phyloP scores from a whole-genome alignment of 2,329 filamentous ascomycete genomes.

The Rhynchosporium secalis region DNA sequence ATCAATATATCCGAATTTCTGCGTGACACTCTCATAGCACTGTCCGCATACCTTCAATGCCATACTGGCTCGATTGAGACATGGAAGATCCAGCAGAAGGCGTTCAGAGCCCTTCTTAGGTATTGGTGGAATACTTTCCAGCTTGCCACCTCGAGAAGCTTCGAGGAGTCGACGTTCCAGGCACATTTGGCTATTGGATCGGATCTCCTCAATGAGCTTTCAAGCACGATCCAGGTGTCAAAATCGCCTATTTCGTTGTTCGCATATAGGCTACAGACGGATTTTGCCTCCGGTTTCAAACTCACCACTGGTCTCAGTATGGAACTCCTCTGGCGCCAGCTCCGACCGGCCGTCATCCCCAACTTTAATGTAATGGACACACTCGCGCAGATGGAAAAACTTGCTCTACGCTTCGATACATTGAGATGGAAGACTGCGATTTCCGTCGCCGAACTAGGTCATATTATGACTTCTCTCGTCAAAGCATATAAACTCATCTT shows the following conservation, averaged over 20 bases:
- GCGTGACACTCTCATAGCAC: conserved; percentile 43
- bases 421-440: conserved; percentile 59
- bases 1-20: conserved; percentile 55
- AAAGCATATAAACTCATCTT: conserved; percentile 58
- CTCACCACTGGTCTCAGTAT: conserved; percentile 76
- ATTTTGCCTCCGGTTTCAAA: conserved; percentile 70
- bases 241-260: conserved; percentile 23
- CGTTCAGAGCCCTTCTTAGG: conserved; percentile 47
- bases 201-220: conserved; percentile 27
- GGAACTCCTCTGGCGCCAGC: conserved; percentile 73
- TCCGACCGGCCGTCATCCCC: conserved; percentile 63
- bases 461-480: conserved; percentile 55
- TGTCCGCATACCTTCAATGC: conserved; percentile 47
- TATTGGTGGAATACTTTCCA: conserved; percentile 56
- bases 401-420: conserved; percentile 61
- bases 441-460: conserved; percentile 52
- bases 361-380: conserved; percentile 48
- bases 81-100: conserved; percentile 42
- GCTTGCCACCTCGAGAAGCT: conserved; percentile 47
- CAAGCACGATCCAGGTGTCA: not conserved
- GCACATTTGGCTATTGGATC: conserved; percentile 54
- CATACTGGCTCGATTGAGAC: conserved; percentile 34
- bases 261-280: conserved; percentile 48
- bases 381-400: conserved; percentile 52
- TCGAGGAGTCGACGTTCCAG: conserved; percentile 65